phyloP scores from a whole-genome alignment of 306 rosid species.

The Medicago lupulina region DNA sequence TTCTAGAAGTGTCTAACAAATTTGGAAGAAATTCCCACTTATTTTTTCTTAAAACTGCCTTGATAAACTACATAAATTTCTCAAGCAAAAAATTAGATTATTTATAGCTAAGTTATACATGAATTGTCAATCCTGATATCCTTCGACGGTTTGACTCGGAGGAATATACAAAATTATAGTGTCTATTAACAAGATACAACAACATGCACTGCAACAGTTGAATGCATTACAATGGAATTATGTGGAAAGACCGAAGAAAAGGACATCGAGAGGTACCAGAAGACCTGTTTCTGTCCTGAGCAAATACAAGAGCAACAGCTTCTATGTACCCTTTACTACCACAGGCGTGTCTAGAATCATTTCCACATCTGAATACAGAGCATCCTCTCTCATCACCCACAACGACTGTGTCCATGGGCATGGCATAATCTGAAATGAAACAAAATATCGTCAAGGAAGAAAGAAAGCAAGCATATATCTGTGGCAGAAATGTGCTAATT shows the following conservation, averaged over 20 bases:
- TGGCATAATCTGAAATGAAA: constrained; percentile 66
- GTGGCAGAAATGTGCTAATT: constrained; percentile 5
- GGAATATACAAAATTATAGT: constrained; percentile 4
- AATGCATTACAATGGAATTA: constrained; percentile 16
- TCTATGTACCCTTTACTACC: constrained; percentile 43
- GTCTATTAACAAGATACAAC: constrained; percentile 1
- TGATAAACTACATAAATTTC: constrained; percentile 29
- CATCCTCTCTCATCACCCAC: constrained; percentile 77
- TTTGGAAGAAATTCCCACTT: constrained; percentile 5
- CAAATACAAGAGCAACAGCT: constrained; percentile 82
- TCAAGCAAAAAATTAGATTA: background rate
- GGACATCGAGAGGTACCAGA: constrained; percentile 54
- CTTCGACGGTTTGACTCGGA: background rate
- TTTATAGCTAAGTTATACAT: constrained; percentile 1
- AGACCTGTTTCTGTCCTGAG: constrained; percentile 59
- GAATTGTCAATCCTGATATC: constrained; percentile 5
- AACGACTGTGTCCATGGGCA: constrained; percentile 75
- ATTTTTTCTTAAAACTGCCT: constrained; percentile 12
- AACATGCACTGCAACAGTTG: constrained; percentile 25
- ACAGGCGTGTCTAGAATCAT: constrained; percentile 48
- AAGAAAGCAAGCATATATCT: background rate
- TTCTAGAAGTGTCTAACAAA: constrained; percentile 15
- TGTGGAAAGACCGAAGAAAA: constrained; percentile 31
- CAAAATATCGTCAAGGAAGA: constrained; percentile 4
- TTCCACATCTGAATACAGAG: constrained; percentile 52